Evolutionary conservation across 2,329 filamentous ascomycete species (phyloP).

Genomic region (Trematosphaeria pertusa): DNA sequence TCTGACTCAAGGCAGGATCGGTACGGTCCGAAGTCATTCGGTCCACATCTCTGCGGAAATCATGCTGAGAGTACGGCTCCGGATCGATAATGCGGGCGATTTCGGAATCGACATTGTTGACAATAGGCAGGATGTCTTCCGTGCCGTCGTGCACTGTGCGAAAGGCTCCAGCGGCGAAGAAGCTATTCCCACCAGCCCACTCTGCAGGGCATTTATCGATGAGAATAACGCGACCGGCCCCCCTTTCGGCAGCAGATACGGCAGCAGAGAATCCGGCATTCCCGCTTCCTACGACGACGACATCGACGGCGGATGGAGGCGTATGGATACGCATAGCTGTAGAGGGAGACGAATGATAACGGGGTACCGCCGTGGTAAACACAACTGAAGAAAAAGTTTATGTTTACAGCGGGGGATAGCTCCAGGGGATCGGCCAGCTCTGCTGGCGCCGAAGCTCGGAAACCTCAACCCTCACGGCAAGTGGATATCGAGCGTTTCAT

Average conservation of each 20-base stretch:
- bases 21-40: conserved; percentile 64
- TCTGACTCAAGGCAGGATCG: conserved; percentile 56
- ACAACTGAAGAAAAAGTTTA: too few relatives aligned
- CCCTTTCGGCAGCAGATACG: conserved; percentile 60
- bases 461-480: too few relatives aligned
- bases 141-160: conserved; percentile 65
- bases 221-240: conserved; percentile 57
- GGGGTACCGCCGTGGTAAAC: too few relatives aligned
- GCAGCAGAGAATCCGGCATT: conserved; percentile 71
- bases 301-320: conserved; percentile 5
- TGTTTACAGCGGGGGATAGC: too few relatives aligned
- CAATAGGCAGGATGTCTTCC: conserved; percentile 64
- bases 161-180: conserved; percentile 71
- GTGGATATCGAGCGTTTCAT: too few relatives aligned
- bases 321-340: too few relatives aligned
- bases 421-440: too few relatives aligned
- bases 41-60: conserved; percentile 64
- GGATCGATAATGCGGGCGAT: conserved; percentile 63
- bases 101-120: conserved; percentile 62
- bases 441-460: too few relatives aligned
- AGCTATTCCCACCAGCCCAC: conserved; percentile 70
- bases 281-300: conserved; percentile 67
- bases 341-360: too few relatives aligned
- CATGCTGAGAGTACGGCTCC: conserved; percentile 59
- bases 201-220: conserved; percentile 66